phyloP scores from a whole-genome alignment of 139 green algal genomes.

The Ettlia oleoabundans region DNA sequence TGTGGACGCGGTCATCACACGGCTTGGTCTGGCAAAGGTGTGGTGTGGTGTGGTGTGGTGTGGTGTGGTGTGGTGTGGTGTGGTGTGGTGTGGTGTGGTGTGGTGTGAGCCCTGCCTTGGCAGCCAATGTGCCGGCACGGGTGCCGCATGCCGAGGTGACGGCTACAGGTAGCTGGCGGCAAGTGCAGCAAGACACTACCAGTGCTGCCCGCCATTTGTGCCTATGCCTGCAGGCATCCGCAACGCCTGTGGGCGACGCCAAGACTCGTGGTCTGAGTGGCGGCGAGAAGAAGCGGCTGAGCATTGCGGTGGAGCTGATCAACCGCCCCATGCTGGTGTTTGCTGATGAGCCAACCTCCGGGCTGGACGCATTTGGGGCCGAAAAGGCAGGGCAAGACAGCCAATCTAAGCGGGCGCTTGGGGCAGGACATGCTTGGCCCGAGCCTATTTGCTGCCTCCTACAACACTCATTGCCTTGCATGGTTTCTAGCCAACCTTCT shows the following conservation, averaged over 20 bases:
- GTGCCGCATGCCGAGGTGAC: too few relatives aligned
- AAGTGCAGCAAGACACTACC: too few relatives aligned
- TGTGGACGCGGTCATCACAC: constrained; percentile 73
- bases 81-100: too few relatives aligned
- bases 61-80: background rate
- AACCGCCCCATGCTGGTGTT: constrained; percentile 73
- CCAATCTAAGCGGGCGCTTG: background rate
- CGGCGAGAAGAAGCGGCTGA: constrained; percentile 90
- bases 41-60: background rate
- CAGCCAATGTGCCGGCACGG: too few relatives aligned
- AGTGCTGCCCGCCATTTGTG: too few relatives aligned
- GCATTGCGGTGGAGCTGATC: constrained; percentile 90
- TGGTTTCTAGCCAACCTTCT: background rate
- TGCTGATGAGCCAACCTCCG: constrained; percentile 90
- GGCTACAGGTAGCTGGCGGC: too few relatives aligned
- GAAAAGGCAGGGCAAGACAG: constrained; percentile 62
- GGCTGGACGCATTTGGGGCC: constrained; percentile 86
- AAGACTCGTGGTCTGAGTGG: constrained; percentile 68
- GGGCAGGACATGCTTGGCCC: background rate
- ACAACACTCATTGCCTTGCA: too few relatives aligned
- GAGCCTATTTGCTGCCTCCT: background rate
- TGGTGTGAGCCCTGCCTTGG: background rate
- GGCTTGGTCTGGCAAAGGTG: constrained; percentile 75
- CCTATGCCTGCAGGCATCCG: constrained; percentile 49
- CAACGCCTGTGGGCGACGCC: constrained; percentile 74